A percentile compares a stretch with the other conserved stretches of the same genome.
Evolutionary conservation across 345 rosid genomes (phyloP).

Genomic region (Sisymbrium altissimum): DNA sequence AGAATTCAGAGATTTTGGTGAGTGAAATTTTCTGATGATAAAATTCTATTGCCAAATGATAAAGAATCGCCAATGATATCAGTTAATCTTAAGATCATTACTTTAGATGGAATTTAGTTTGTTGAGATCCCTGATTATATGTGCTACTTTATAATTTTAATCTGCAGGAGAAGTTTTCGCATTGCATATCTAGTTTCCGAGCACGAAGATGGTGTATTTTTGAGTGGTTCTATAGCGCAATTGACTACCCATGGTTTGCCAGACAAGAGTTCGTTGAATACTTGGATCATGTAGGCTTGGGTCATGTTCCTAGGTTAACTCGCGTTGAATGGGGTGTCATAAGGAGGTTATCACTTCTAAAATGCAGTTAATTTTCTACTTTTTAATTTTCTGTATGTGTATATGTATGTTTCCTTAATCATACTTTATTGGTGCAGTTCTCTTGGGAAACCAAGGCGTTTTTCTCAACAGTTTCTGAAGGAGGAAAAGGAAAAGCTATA

Average conservation of each 20-base stretch:
- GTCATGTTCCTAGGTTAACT: slow-evolving; percentile 77
- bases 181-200: slow-evolving; percentile 49
- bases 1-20: slow-evolving; percentile 34
- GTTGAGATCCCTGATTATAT: slow-evolving; percentile 21
- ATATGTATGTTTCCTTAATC: slow-evolving; percentile 12
- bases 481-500: slow-evolving; percentile 81
- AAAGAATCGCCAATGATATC: slow-evolving; percentile 9
- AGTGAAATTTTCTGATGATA: slow-evolving; percentile 36
- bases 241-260: slow-evolving; percentile 92
- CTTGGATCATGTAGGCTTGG: slow-evolving; percentile 81
- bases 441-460: slow-evolving; percentile 80
- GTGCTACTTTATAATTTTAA: slow-evolving; percentile 8
- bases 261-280: slow-evolving; percentile 85
- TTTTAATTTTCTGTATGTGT: not conserved
- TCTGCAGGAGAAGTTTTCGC: slow-evolving; percentile 60
- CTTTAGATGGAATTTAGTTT: slow-evolving; percentile 24
- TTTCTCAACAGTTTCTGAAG: slow-evolving; percentile 69
- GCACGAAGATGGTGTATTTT: slow-evolving; percentile 66
- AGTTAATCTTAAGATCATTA: slow-evolving; percentile 42
- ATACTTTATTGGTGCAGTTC: slow-evolving; percentile 49
- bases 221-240: slow-evolving; percentile 83
- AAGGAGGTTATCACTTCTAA: slow-evolving; percentile 47
- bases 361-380: slow-evolving; percentile 2
- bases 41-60: slow-evolving; percentile 32
- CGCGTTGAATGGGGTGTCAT: slow-evolving; percentile 95